These are phyloP conservation scores for Halophytophthora polymorphica DNA, from an alignment of 352 stramenopile species.

Conservation along the genomic window DNA sequence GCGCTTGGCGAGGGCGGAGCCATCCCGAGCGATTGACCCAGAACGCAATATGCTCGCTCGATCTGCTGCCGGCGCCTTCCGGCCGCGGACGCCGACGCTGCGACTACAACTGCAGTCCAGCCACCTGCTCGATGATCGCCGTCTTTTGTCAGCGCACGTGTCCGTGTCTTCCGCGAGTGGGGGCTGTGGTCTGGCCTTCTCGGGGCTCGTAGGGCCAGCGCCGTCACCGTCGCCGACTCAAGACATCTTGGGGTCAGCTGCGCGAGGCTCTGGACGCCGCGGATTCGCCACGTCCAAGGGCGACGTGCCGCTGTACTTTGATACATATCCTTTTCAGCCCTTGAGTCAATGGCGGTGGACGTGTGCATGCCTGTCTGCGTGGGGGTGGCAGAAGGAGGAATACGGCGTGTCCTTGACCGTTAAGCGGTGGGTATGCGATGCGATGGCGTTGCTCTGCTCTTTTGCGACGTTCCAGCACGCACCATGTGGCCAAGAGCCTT, in stretches of 20 bases:
- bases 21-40: not conserved
- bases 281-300: constrained; percentile 15
- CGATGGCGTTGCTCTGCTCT: not conserved
- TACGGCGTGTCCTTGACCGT: not conserved
- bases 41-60: constrained; percentile 19
- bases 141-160: not conserved
- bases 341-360: not conserved
- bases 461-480: constrained; percentile 27
- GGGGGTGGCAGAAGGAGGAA: not conserved
- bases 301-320: constrained; percentile 28
- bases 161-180: not conserved
- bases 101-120: constrained; percentile 4
- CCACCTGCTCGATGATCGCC: not conserved
- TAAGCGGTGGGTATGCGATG: not conserved
- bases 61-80: constrained; percentile 3
- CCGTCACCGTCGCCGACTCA: not conserved
- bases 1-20: not conserved
- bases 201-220: not conserved
- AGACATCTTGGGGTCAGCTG: not conserved
- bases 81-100: constrained; percentile 8
- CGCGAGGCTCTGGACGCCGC: constrained; percentile 5
- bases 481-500: constrained; percentile 75
- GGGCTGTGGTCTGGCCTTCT: too few species aligned
- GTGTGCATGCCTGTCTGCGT: not conserved
- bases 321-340: constrained; percentile 9